Conservation (phyloP, 139 green algal genomes). For the Nannochloris sp. region DNA sequence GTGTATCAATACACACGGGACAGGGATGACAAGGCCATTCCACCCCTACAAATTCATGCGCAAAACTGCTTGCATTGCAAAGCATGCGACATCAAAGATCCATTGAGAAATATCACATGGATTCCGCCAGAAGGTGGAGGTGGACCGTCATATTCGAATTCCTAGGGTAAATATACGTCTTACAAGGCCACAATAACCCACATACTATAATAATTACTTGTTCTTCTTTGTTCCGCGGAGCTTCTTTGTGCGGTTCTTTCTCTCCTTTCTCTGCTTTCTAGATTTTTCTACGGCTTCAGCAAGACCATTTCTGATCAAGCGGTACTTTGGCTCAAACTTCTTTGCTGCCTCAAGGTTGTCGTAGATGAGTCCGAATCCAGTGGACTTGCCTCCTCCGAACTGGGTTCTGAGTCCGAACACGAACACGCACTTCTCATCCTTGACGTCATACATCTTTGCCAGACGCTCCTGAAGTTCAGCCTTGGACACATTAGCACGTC, state of each 20-base stretch:
- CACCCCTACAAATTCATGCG: slow-evolving; percentile 77
- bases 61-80: slow-evolving; percentile 99
- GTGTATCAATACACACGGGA: slow-evolving; percentile 83
- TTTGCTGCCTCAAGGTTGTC: slow-evolving; percentile 87
- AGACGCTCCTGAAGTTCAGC: slow-evolving; percentile 95
- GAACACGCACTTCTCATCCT: slow-evolving; percentile 76
- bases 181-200: slow-evolving; percentile 2
- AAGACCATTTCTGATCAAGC: slow-evolving; percentile 83
- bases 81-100: slow-evolving; percentile 90
- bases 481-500: slow-evolving; percentile 93
- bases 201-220: slow-evolving; percentile 23
- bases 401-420: slow-evolving; percentile 97
- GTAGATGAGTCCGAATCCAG: slow-evolving; percentile 98
- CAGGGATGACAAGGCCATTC: not conserved
- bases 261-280: slow-evolving; percentile 99
- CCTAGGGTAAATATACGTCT: slow-evolving; percentile 25
- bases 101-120: slow-evolving; percentile 85
- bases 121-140: slow-evolving; percentile 82
- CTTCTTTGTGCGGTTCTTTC: slow-evolving; percentile 94
- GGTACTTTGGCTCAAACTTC: slow-evolving; percentile 99
- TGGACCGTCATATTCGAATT: slow-evolving; percentile 72
- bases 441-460: slow-evolving; percentile 89
- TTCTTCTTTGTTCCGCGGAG: slow-evolving; percentile 89
- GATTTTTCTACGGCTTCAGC: slow-evolving; percentile 71
- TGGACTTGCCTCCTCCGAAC: slow-evolving; percentile 99